Evolutionary conservation across 2,329 filamentous ascomycete genomes (phyloP).

Genomic region (Pseudogymnoascus sp.): DNA sequence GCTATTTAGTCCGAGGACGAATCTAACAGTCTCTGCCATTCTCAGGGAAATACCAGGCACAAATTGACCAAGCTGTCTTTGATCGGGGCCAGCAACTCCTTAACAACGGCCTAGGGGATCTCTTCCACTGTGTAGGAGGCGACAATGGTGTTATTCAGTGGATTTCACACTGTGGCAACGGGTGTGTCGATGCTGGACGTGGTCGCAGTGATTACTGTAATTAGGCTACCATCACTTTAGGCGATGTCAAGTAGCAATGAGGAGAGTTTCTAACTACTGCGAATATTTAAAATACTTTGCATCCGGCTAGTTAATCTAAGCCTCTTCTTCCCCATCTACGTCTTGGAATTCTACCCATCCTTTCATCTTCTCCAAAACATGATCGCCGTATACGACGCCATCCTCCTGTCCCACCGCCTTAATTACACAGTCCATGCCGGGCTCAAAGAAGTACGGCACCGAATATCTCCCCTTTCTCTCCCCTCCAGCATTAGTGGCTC

Average conservation of each 20-base stretch:
- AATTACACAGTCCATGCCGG: slow-evolving; percentile 35
- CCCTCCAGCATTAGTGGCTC: slow-evolving; percentile 22
- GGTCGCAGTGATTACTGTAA: not conserved
- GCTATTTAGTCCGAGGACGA: too few relatives aligned
- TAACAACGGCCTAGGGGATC: not conserved
- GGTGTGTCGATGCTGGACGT: not conserved
- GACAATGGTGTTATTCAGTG: not conserved
- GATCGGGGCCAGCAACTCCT: not conserved
- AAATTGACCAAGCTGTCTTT: not conserved
- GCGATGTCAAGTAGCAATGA: not conserved
- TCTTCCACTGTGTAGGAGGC: not conserved
- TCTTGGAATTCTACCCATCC: slow-evolving; percentile 39
- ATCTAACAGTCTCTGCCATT: not conserved
- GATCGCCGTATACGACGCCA: slow-evolving; percentile 34
- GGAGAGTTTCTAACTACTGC: not conserved
- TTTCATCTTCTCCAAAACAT: slow-evolving; percentile 38
- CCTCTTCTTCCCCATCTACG: slow-evolving; percentile 10
- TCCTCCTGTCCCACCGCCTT: slow-evolving; percentile 27
- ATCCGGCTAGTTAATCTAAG: not conserved
- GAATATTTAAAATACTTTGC: not conserved
- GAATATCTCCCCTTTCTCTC: slow-evolving; percentile 30
- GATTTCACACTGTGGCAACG: not conserved
- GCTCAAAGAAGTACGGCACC: slow-evolving; percentile 43
- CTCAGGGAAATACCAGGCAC: not conserved
- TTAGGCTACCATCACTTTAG: not conserved